A percentile compares a stretch with the other conserved stretches of the same genome.
These are phyloP conservation scores for Inga leiocalycina DNA, from an alignment of 306 rosid species.

Conservation along the genomic window DNA sequence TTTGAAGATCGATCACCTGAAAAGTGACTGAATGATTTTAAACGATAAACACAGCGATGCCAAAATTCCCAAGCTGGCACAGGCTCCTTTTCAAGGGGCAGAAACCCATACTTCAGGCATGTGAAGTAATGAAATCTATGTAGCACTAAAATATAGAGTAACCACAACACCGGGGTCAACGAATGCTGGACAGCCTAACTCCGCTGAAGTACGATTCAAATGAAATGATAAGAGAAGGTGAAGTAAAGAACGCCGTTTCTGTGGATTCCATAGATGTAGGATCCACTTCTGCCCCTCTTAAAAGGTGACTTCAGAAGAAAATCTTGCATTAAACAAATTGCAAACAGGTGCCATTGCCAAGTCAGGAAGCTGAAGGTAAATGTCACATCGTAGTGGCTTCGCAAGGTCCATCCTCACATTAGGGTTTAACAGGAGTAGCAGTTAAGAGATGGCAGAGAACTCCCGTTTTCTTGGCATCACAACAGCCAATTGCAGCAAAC, in stretches of 20 bases:
- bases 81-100: neutral
- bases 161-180: neutral
- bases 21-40: neutral
- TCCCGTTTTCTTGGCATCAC: slow-evolving; percentile 65
- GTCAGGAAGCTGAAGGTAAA: slow-evolving; percentile 15
- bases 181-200: neutral
- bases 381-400: neutral
- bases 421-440: neutral
- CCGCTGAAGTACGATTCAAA: neutral
- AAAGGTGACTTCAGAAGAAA: neutral
- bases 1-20: neutral
- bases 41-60: neutral
- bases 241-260: neutral
- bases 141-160: neutral
- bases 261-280: neutral
- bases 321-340: neutral
- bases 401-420: neutral
- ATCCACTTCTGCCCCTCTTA: neutral
- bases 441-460: slow-evolving; percentile 47
- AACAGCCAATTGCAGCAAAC: slow-evolving; percentile 68
- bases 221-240: neutral
- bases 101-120: neutral
- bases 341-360: neutral
- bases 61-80: neutral
- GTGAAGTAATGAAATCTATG: neutral